phyloP scores from a whole-genome alignment of 2,329 filamentous ascomycete genomes.

The Talaromyces sp. region DNA sequence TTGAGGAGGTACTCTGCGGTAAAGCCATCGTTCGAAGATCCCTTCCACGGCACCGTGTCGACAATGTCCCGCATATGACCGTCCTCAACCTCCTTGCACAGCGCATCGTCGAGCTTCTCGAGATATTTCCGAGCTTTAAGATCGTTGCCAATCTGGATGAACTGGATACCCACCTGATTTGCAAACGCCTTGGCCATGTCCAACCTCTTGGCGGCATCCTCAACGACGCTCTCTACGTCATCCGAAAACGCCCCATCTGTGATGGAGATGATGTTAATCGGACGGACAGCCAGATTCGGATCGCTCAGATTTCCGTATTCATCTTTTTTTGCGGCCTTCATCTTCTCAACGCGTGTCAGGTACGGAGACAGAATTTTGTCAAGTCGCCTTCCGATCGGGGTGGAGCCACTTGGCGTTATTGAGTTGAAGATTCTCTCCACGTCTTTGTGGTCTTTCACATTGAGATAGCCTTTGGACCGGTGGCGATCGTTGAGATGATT shows the following conservation, averaged over 20 bases:
- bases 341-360: conserved; percentile 48
- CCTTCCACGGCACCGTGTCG: conserved; percentile 73
- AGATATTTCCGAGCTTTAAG: conserved; percentile 58
- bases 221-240: conserved; percentile 66
- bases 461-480: conserved; percentile 52
- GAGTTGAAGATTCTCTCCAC: conserved; percentile 66
- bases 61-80: conserved; percentile 70
- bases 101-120: conserved; percentile 66
- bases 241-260: conserved; percentile 82
- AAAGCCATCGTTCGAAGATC: conserved; percentile 45
- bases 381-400: conserved; percentile 68
- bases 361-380: conserved; percentile 69
- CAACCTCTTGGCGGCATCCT: conserved; percentile 62
- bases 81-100: conserved; percentile 44
- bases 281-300: conserved; percentile 50
- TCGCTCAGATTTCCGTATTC: conserved; percentile 24
- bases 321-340: conserved; percentile 27
- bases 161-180: conserved; percentile 87
- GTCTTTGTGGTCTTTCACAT: conserved; percentile 52
- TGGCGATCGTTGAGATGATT: conserved; percentile 54
- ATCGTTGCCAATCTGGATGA: conserved; percentile 88
- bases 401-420: conserved; percentile 58
- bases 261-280: conserved; percentile 86
- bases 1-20: conserved; percentile 72
- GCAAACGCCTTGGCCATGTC: conserved; percentile 63